Percentiles rank a stretch among this genome's conserved stretches.
Evolutionary conservation across 179 eudicot species (phyloP).

Genomic region (Pouteria campechiana): DNA sequence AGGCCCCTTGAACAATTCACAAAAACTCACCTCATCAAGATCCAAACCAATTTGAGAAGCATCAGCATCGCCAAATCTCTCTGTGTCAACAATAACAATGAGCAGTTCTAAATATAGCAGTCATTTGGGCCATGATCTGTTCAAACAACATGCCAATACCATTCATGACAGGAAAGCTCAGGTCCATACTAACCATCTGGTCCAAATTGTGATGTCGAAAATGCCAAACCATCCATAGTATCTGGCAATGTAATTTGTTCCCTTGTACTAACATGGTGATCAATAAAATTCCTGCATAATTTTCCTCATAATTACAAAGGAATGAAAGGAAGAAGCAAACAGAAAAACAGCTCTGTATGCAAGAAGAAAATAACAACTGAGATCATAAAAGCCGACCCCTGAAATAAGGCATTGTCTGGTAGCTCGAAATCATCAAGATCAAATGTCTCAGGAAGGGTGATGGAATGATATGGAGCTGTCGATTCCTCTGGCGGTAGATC

Average conservation of each 20-base stretch:
- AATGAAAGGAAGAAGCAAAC: neutral
- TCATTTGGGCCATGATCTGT: neutral
- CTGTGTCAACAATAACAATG: slow-evolving; percentile 23
- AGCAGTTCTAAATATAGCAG: slow-evolving; percentile 2
- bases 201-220: slow-evolving; percentile 78
- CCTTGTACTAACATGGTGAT: slow-evolving; percentile 91
- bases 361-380: neutral
- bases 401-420: slow-evolving; percentile 60
- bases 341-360: neutral
- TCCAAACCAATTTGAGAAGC: slow-evolving; percentile 72
- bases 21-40: slow-evolving; percentile 98
- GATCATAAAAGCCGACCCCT: slow-evolving; percentile 38
- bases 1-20: no score
- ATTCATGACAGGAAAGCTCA: neutral
- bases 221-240: slow-evolving; percentile 78
- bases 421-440: slow-evolving; percentile 99
- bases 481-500: slow-evolving; percentile 98
- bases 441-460: slow-evolving; percentile 96
- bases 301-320: neutral
- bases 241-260: slow-evolving; percentile 98
- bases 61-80: slow-evolving; percentile 98
- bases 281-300: slow-evolving; percentile 70
- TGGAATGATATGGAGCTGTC: slow-evolving; percentile 95
- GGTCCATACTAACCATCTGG: slow-evolving; percentile 60
- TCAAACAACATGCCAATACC: neutral